Evolutionary conservation across 75 land plant genomes (phyloP).

Genomic region (Sequoiadendron giganteum): DNA sequence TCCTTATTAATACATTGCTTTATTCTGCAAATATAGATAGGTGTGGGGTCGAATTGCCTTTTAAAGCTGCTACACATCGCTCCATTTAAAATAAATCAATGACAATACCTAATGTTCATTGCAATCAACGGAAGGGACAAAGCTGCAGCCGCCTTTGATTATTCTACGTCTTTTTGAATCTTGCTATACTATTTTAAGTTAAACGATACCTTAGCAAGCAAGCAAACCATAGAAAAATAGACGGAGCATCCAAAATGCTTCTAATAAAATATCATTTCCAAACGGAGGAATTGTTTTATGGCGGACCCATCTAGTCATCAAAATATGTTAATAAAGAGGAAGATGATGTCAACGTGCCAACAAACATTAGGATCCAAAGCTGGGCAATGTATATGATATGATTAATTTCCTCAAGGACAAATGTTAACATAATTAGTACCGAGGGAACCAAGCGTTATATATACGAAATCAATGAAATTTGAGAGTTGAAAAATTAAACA

Average conservation of each 20-base stretch:
- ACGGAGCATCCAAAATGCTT: neutral
- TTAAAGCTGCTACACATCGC: neutral
- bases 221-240: neutral
- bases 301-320: neutral
- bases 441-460: neutral
- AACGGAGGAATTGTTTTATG: neutral
- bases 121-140: neutral
- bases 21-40: neutral
- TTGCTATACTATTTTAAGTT: neutral
- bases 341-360: neutral
- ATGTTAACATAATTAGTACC: neutral
- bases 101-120: neutral
- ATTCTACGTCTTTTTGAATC: neutral
- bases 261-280: neutral
- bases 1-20: neutral
- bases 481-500: neutral
- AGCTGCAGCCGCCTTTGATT: neutral
- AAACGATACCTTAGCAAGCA: neutral
- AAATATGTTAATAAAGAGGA: neutral
- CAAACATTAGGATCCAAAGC: neutral
- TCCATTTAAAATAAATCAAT: neutral
- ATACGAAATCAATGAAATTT: neutral
- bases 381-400: neutral
- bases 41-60: neutral
- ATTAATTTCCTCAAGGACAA: neutral